Evolutionary conservation across 805 yeast genomes (phyloP), one percentile per base, ranked within the genome.

Genomic region (Grigorovia humatica): DNA sequence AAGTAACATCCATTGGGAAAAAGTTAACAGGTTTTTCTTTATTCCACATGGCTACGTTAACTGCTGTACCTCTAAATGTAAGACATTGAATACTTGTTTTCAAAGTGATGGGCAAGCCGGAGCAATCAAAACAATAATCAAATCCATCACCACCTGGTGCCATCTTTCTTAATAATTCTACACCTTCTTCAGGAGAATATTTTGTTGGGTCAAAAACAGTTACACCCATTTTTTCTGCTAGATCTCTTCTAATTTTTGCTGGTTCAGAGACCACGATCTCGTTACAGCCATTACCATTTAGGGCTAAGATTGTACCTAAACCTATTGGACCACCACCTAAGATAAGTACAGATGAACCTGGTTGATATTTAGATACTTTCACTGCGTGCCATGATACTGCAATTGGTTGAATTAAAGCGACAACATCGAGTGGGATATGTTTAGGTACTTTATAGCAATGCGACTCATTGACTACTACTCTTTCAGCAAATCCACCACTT

Each of bases 301-400:
- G 67, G n/a, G 81, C 83, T 48, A 81, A 65, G 20, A 81, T 70
- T 1, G 82, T 74, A 40, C 83, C 78, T 32, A 81, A 64, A 1
- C 85, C 85, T 59, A 81, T 80, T 32, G 85, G 83, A 12, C 85
- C 85, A 43, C 79, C 79, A 43, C 85, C 85, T 4, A 81, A 59
- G 23, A 81, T 76, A 48, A 81, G 63, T 2, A 76, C 80, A 13
- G 71, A 62, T 17, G 71, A 68, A 40, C 81, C 82, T 38, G 60
- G 65, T 53, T 70, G 62, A 57, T 77, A 75, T 0, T 70, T 57
- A 66, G 80, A 67, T 3, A 74, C 68, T 51, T 74, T 70, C 17
- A 77, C 77, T 5, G 83, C 84, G 56, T 80, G 85, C 81, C 82
- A 50, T 57, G 55, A 76, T 68, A 79, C 83, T 2, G 82, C 73